These are phyloP conservation scores for Penicillium steckii DNA, from an alignment of 495 filamentous ascomycete genomes.

Conservation along the genomic window DNA sequence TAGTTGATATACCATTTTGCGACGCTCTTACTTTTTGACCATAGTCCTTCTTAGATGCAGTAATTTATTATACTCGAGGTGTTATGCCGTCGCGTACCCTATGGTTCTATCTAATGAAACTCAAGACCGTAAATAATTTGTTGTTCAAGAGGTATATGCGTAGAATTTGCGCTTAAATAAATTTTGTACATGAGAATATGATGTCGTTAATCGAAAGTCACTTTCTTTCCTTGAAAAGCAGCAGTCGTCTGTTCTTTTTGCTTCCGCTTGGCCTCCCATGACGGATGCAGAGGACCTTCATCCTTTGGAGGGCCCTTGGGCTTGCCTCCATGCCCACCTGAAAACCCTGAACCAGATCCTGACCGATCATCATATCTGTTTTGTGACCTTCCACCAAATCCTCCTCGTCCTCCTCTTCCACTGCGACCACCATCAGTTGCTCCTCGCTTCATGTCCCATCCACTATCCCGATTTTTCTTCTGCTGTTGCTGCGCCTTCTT, in stretches of 20 bases:
- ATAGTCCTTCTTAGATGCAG: neutral
- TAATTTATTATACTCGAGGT: neutral
- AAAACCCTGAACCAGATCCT: neutral
- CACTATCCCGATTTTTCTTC: slow-evolving; percentile 37
- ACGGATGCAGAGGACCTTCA: slow-evolving; percentile 79
- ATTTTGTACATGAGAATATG: slow-evolving; percentile 1
- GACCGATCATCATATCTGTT: slow-evolving; percentile 8
- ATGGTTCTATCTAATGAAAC: neutral
- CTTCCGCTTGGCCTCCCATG: slow-evolving; percentile 87
- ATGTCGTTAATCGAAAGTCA: slow-evolving; percentile 72
- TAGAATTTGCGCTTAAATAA: neutral
- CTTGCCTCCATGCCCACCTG: slow-evolving; percentile 19
- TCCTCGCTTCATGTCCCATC: slow-evolving; percentile 49
- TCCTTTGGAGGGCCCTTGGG: slow-evolving; percentile 43
- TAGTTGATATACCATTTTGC: slow-evolving; percentile 8
- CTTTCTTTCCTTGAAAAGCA: slow-evolving; percentile 82
- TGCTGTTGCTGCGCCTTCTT: slow-evolving; percentile 33
- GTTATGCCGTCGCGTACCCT: neutral
- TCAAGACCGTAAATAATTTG: too few species aligned
- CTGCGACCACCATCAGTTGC: slow-evolving; percentile 31
- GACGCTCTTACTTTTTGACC: neutral
- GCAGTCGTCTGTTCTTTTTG: slow-evolving; percentile 70
- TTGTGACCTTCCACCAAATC: slow-evolving; percentile 5
- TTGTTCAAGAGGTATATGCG: neutral
- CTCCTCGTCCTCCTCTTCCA: slow-evolving; percentile 12